Conservation (phyloP, 805 yeast species). For the Isabelozyma heimii region DNA sequence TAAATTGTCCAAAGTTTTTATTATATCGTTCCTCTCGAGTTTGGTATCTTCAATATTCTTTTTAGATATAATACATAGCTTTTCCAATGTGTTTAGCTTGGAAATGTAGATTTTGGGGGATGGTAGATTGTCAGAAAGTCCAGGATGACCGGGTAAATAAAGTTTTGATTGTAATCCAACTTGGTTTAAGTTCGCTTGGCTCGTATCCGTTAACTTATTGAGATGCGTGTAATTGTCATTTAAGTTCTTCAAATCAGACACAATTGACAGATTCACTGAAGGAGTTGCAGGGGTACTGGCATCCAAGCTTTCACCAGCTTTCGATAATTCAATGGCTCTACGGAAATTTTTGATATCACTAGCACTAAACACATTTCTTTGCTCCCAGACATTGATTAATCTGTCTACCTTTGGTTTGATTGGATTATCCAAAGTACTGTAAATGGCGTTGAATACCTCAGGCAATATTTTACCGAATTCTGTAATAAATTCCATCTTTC, state of each 20-base stretch:
- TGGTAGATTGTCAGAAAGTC: conserved; percentile 35
- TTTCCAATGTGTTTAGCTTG: conserved; percentile 38
- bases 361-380: conserved; percentile 43
- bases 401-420: conserved; percentile 49
- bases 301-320: background rate
- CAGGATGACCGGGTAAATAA: conserved; percentile 34
- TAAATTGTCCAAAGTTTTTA: conserved; percentile 23
- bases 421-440: conserved; percentile 24
- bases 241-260: conserved; percentile 30
- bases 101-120: conserved; percentile 35
- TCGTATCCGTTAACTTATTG: conserved; percentile 21
- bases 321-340: conserved; percentile 18
- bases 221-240: conserved; percentile 28
- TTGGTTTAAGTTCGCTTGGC: conserved; percentile 36
- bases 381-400: conserved; percentile 57
- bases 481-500: conserved; percentile 53
- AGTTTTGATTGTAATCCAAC: conserved; percentile 35
- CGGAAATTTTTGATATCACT: conserved; percentile 26
- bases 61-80: conserved; percentile 30
- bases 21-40: conserved; percentile 22
- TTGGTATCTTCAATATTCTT: conserved; percentile 31
- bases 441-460: conserved; percentile 30
- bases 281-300: background rate
- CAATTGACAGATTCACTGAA: conserved; percentile 7
- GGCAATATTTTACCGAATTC: conserved; percentile 56